Base-by-base conservation (phyloP, 2,329 filamentous ascomycete species). In the Verticillium zaregamsianum region DNA sequence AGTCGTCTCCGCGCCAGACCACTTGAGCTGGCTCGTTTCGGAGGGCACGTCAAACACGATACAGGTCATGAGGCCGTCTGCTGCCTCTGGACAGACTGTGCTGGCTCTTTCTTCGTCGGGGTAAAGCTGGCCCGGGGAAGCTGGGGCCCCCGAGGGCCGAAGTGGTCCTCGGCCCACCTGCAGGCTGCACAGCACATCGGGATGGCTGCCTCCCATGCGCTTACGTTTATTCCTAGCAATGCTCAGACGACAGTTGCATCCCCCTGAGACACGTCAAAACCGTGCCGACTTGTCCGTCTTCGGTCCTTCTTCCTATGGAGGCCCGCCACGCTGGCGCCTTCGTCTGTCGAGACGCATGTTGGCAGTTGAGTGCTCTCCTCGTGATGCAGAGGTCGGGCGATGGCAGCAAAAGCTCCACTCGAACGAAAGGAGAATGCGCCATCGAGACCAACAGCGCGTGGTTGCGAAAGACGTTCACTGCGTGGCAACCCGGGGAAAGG, bases 1-100 rank as follows among this genome's bases (percentile, higher is more conserved):
- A 63, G 57, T 64, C 58, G 45, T 60, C 49, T 55, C 56, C 59
- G 59, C 45, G 31, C 31, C 31, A 45, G 58, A 32, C 58, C 58
- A 54, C 58, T 20, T 31, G 45, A 55, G 28, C 28, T 25, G 8
- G 45, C 45, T 25, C 45, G 45, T 49, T 49, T 49, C 45, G 45
- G 23, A 23, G 28, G 20, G 20, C 20, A n/a, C 45, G 20, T 49
- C 45, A 49, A 23, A 49, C 45, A 23, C 45, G 45, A 49, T 5
- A 25, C 45, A 49, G 45, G 45, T 49, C 20, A 49, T 23, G 45
- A 49, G 45, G 20, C 45, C 28, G 28, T 49, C 17, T 9, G n/a
- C 45, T 12, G 4, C 17, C 9, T 49, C 11, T 49, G 20, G n/a
- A n/a, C 20, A 12, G 20, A 7, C 45, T 49, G 7, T 49, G 45